phyloP scores from a whole-genome alignment of 305 asterid species.

The Fraxinus xanthoxyloides region DNA sequence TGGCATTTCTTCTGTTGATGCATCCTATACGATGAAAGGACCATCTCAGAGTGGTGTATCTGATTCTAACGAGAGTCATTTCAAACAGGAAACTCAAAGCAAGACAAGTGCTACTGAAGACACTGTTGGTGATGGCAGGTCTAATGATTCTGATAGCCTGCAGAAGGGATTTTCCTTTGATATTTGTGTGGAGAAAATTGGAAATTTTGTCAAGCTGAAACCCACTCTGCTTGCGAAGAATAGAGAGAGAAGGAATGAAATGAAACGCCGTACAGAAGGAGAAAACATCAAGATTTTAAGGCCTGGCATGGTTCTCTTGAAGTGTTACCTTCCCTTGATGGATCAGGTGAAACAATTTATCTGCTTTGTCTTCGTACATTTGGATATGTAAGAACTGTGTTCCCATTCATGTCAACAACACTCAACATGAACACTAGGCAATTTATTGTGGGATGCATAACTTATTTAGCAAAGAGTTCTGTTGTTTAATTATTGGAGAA shows the following conservation, averaged over 20 bases:
- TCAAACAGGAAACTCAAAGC: conserved; percentile 21
- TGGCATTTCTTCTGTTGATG: conserved; percentile 19
- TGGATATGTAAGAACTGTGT: not conserved
- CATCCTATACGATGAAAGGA: not conserved
- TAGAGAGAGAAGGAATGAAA: conserved; percentile 37
- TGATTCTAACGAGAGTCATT: conserved; percentile 13
- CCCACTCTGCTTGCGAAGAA: conserved; percentile 42
- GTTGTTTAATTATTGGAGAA: not conserved
- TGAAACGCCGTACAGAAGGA: conserved; percentile 30
- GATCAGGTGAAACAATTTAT: conserved; percentile 54
- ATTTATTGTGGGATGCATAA: not conserved
- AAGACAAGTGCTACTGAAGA: conserved; percentile 27
- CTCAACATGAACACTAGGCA: not conserved
- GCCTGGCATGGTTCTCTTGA: conserved; percentile 76
- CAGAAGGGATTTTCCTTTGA: conserved; percentile 36
- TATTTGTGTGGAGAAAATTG: conserved; percentile 44
- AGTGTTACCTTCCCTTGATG: conserved; percentile 41
- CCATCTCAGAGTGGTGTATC: conserved; percentile 12
- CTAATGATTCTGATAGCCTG: conserved; percentile 6
- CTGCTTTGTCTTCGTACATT: not conserved
- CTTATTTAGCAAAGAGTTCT: not conserved
- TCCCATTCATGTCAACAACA: not conserved
- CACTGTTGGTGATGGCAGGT: conserved; percentile 21
- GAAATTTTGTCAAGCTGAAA: conserved; percentile 31
- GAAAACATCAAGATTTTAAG: conserved; percentile 33